A percentile compares a stretch with the other conserved stretches of the same genome.
phyloP scores from a whole-genome alignment of 2,329 filamentous ascomycete genomes.

The Xylariaceae sp. region DNA sequence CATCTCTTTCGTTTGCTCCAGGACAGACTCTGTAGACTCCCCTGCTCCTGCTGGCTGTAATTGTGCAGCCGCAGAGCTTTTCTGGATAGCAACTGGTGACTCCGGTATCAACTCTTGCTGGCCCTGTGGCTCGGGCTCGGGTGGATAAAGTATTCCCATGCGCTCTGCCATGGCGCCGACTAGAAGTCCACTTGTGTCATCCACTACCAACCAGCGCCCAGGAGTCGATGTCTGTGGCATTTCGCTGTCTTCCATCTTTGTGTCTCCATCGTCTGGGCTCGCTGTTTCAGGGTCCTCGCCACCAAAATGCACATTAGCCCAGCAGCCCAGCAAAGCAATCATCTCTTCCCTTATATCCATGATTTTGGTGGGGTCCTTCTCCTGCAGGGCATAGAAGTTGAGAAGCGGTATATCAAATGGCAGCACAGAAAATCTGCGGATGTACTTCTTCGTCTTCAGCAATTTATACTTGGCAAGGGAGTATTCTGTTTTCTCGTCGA shows the following conservation, averaged over 20 bases:
- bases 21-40: not conserved
- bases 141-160: constrained; percentile 72
- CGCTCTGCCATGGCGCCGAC: constrained; percentile 83
- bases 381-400: constrained; percentile 72
- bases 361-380: constrained; percentile 76
- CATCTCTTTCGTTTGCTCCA: not conserved
- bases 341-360: constrained; percentile 85
- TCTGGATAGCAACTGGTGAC: not conserved
- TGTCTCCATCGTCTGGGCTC: constrained; percentile 18
- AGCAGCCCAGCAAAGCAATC: constrained; percentile 77
- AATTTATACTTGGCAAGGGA: constrained; percentile 95
- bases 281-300: constrained; percentile 35
- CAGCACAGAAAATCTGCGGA: constrained; percentile 80
- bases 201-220: constrained; percentile 76
- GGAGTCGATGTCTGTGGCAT: constrained; percentile 10
- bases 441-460: constrained; percentile 89
- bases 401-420: constrained; percentile 78
- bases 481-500: constrained; percentile 93
- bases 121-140: constrained; percentile 11
- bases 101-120: constrained; percentile 6
- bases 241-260: constrained; percentile 25
- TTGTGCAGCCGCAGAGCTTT: not conserved
- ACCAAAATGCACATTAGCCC: constrained; percentile 84
- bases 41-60: not conserved
- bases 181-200: constrained; percentile 81